Evolutionary conservation across 2,329 filamentous ascomycete species (phyloP), one percentile per base, ranked within the genome.

Genomic region (Nothopassalora personata): DNA sequence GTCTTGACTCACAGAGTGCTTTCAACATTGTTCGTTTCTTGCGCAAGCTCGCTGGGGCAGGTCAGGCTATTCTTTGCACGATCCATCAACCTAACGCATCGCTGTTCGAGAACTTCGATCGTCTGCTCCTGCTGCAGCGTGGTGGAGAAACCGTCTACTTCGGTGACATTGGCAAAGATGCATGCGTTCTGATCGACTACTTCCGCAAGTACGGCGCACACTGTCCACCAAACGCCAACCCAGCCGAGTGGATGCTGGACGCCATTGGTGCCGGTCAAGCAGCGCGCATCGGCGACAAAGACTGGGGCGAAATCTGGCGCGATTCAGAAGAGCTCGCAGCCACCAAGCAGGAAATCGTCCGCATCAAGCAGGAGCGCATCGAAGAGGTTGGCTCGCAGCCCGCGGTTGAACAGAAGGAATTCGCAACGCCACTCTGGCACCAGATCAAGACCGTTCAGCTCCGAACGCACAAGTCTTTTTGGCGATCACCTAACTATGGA

Each of bases 51-150:
- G 86, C 88, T 53, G 79, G 82, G n/a, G 88, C 88, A 2, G 91
- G 91, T 1, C 91, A 96, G 71, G 91, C 91, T 9, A 91, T 96
- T 66, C 81, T 96, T 3, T 95, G 90, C 76, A 96, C 91, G 0
- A 96, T 96, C 63, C 91, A 96, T 72, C 91, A 96, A 72, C 91
- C 91, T 1, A 93, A 91, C 65, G 89, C 89, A 15, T 86, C 89
- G 0, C 80, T 96, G 0, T 96, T 96, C 66, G 89, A 94, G 73
- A 88, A 91, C 73, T 96, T 96, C 65, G 91, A 96, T 71, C 83
- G 90, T 11, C 81, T 96, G 1, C 77, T 96, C 5, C 80, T 96
- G 2, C 81, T 96, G 1, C 85, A 93, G 73, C 82, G 83, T 45
- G 91, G 91, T 60, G 91, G 91, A 4, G 82, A 86, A 56, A 89